Base-by-base conservation (phyloP, 2,329 filamentous ascomycete genomes). In the Paramyrothecium roridum region DNA sequence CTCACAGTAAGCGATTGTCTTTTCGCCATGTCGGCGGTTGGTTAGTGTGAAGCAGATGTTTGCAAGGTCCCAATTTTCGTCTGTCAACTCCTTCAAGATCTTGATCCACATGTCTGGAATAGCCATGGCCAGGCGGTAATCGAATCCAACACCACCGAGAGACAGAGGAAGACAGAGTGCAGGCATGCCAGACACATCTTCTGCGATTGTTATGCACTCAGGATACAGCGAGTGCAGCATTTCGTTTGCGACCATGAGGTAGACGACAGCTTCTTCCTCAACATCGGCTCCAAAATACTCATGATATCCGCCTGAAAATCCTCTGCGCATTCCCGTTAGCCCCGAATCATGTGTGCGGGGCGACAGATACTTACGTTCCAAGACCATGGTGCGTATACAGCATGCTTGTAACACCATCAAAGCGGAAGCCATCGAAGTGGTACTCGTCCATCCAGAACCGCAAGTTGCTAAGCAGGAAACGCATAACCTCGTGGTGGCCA, bases 391-490 rank as follows among this genome's bases (percentile, higher is more conserved):
- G 95, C 17, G 80, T 77, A 73, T 99, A 99, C 55, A 99, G 87
- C 92, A 99, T 99, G 76, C 93, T 97, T 2, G 95, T 99, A 52
- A 99, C 95, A 61, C 95, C 95, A 64, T 99, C 95, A 66, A 99
- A 99, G 46, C 95, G 86, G 82, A 98, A 99, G 22, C 95, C 95
- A 68, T 99, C 95, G 68, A 99, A 98, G 45, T 86, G 79, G 67
- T 97, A 99, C 74, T 97, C 93, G 55, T 98, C 93, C 93, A 99
- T 98, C 93, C 95, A 99, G 78, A 96, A 99, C 22, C 93, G 85
- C 56, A 99, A 76, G 70, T 99, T 99, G 72, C 93, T 97, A 23
- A 99, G 80, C 48, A 99, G 78, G 75, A 99, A 99, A n/a, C 95
- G 85, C 70, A 98, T 73, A 21, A 99, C 95, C 70, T 99, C 95